These are phyloP conservation scores for Patellifolia procumbens DNA, from an alignment of 179 eudicot species.

Conservation along the genomic window DNA sequence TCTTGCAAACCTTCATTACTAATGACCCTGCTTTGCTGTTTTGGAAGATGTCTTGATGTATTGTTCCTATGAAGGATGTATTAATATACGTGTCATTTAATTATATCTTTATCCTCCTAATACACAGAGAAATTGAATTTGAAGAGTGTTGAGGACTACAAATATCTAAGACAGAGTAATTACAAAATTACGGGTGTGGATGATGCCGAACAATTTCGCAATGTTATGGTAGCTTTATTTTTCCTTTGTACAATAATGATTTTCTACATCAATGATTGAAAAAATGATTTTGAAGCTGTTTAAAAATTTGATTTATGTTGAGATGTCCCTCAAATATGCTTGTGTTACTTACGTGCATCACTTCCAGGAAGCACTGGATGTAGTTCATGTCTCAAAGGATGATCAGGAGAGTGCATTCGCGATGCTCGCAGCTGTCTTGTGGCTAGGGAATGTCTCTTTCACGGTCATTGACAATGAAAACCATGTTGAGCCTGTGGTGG, in stretches of 20 bases:
- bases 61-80: neutral
- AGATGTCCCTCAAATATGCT: constrained; percentile 1
- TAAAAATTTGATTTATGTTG: constrained; percentile 9
- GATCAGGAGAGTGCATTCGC: constrained; percentile 85
- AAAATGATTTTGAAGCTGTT: neutral
- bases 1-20: neutral
- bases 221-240: constrained; percentile 57
- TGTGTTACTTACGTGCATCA: constrained; percentile 11
- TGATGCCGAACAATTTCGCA: constrained; percentile 84
- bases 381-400: constrained; percentile 82
- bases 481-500: constrained; percentile 77
- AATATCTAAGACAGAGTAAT: constrained; percentile 76
- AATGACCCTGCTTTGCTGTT: neutral
- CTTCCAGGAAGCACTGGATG: constrained; percentile 78
- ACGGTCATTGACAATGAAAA: constrained; percentile 72
- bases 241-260: constrained; percentile 5
- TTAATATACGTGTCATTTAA: neutral
- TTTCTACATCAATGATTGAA: neutral
- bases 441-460: constrained; percentile 92
- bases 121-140: constrained; percentile 76
- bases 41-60: neutral
- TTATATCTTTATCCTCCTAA: constrained; percentile 3
- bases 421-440: constrained; percentile 93
- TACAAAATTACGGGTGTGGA: constrained; percentile 78
- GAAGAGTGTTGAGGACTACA: constrained; percentile 65